Base-by-base conservation (phyloP, 495 filamentous ascomycete species). In the Penicillium coffeae region DNA sequence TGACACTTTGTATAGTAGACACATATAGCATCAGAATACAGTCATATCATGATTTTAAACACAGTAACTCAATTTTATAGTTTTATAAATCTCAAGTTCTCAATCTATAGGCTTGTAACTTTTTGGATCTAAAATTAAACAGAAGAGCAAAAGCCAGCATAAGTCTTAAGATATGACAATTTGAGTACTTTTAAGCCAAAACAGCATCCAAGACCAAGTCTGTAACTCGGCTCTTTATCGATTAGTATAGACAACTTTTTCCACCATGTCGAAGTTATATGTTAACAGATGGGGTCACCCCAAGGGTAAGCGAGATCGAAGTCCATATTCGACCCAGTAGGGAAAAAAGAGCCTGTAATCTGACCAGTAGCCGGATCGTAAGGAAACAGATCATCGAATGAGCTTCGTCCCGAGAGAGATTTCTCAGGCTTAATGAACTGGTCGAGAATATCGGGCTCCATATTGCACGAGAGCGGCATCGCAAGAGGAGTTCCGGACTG, bases 271-370 rank as follows among this genome's bases (percentile, higher is more conserved):
- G 35, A 6, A 14, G n/a, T 4, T 37, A 18, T 37, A 37, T 14
- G 35, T 27, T 65, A 67, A 35, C 55, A 67, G 3, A 68, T 51
- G 14, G 65, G 52, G 45, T 66, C 66, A 34, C 59, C 58, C 64
- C 62, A 69, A 43, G 63, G 55, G 51, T 66, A 68, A 0, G 54
- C 63, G 48, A 70, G 43, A 15, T 68, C 68, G 43, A 71, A 41
- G 34, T 70, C 64, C 38, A 72, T n/a, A 20, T 64, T 66, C 3
- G 55, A 38, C 15, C 50, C 59, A 2, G 49, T 36, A 18, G 66
- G 70, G 51, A 73, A 73, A 39, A 73, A 71, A 5, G 70, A 71
- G 8, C 66, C 68, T 1, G 66, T 71, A 1, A 73, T 63, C 38
- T 73, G 70, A 13, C 68, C 68, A n/a, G 66, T 70, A 22, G 49